Evolutionary conservation across 2,329 filamentous ascomycete species (phyloP), one percentile per base, ranked within the genome.

Genomic region (Cordyceps javanica): DNA sequence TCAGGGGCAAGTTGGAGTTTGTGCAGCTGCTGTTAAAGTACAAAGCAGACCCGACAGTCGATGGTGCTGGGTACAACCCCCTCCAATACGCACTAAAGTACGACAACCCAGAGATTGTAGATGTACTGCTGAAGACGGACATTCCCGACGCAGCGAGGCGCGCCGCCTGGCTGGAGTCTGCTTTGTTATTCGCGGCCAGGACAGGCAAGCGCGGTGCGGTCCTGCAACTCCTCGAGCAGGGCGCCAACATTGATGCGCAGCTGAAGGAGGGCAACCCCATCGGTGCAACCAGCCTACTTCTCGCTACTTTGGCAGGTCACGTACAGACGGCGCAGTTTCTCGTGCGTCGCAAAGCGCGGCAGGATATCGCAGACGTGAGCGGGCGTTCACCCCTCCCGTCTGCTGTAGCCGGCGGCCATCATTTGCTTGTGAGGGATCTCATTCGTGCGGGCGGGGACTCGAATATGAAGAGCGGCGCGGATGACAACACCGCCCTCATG

Each of bases 261-360:
- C 39, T 57, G 11, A 4, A 23, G 3, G 19, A 44, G 10, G 46
- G 38, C 11, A 8, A 16, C 11, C 55, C 46, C 3, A 1, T 14
- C 7, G 46, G 46, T 5, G 55, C 45, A 1, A 57, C 55, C 0
- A 57, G 55, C 26, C 28, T 57, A 7, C 14, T 57, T 6, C 46
- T 51, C 1, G 55, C 55, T 3, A 57, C 21, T 0, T 10, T 45
- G 3, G n/a, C 45, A 2, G 38, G 28, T 5, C 36, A 57, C 5
- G 55, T 44, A 16, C 46, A 45, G 38, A 57, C 55, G 46, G 55
- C 55, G 38, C 55, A 57, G 23, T 45, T 57, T 36, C 46, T 57
- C 2, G 46, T 57, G 3, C 55, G 55, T 2, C 55, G 55, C 21
- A 26, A 38, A 6, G 55, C 55, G 19, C 45, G 46, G 10, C 55